A percentile compares a stretch with the other conserved stretches of the same genome.
These are phyloP conservation scores for Proliferodiscus dingleyae DNA, from an alignment of 2,329 filamentous ascomycete species.

Conservation along the genomic window DNA sequence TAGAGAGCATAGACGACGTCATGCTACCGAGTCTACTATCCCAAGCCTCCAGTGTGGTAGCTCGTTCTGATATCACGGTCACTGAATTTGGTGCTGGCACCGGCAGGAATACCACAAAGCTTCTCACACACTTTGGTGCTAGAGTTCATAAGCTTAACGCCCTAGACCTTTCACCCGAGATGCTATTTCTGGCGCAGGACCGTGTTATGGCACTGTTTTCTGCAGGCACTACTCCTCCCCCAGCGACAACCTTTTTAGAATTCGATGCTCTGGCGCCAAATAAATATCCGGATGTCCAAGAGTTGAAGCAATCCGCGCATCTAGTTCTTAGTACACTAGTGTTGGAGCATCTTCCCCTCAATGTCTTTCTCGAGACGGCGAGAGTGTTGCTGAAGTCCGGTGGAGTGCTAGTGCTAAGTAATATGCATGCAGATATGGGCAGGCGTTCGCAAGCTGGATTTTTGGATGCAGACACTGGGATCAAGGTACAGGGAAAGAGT, in stretches of 20 bases:
- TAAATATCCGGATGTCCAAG: conserved; percentile 15
- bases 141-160: conserved; percentile 33
- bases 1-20: conserved; percentile 53
- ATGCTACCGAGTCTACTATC: conserved; percentile 50
- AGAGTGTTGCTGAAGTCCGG: conserved; percentile 38
- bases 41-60: conserved; percentile 36
- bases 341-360: conserved; percentile 56
- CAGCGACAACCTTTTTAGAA: conserved; percentile 14
- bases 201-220: conserved; percentile 4
- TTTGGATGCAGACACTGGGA: conserved; percentile 44
- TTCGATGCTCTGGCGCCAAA: conserved; percentile 26
- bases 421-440: conserved; percentile 66
- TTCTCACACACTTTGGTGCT: conserved; percentile 31
- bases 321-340: conserved; percentile 58
- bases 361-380: conserved; percentile 44
- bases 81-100: conserved; percentile 58
- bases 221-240: neutral
- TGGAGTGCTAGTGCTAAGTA: conserved; percentile 55
- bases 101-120: conserved; percentile 54
- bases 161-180: conserved; percentile 49
- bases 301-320: conserved; percentile 24
- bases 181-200: conserved; percentile 49
- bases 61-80: conserved; percentile 29
- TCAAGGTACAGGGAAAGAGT: conserved; percentile 56
- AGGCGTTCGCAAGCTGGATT: conserved; percentile 56